Conservation (phyloP, 805 yeast species). For the Wickerhamiella galacta region DNA sequence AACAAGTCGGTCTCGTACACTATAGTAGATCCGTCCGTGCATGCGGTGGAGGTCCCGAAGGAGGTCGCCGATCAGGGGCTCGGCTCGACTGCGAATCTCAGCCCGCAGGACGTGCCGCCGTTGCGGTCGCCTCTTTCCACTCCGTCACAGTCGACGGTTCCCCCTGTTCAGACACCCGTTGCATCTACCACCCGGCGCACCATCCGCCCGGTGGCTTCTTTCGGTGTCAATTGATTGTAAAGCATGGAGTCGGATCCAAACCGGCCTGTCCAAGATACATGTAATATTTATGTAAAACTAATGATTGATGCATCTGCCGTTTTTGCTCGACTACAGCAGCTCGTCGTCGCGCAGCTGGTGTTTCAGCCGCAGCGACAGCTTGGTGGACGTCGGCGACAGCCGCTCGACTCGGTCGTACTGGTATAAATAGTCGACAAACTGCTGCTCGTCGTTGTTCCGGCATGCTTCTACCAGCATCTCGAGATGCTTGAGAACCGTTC, state of each 20-base stretch:
- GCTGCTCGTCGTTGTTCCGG: slow-evolving; percentile 8
- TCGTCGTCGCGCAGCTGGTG: slow-evolving; percentile 2
- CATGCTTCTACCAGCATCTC: no score
- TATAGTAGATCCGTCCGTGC: slow-evolving; percentile 17
- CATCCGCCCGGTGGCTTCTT: slow-evolving; percentile 1
- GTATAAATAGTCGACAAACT: slow-evolving; percentile 12
- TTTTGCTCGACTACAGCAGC: slow-evolving; percentile 1
- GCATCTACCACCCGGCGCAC: background rate
- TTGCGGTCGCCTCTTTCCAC: no score
- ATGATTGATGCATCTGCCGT: background rate
- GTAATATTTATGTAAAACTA: background rate
- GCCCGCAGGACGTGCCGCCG: background rate
- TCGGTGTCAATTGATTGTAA: background rate
- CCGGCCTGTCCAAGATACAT: background rate
- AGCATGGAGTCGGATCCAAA: background rate
- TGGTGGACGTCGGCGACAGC: slow-evolving; percentile 10
- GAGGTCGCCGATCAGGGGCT: slow-evolving; percentile 2
- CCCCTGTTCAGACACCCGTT: no score
- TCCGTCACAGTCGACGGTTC: no score
- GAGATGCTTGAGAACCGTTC: no score
- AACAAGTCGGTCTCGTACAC: slow-evolving; percentile 8
- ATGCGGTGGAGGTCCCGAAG: slow-evolving; percentile 13
- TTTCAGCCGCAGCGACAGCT: slow-evolving; percentile 8
- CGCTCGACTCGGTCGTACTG: slow-evolving; percentile 10
- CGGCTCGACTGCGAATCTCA: background rate